Percentiles rank a stretch among this genome's conserved stretches.
phyloP scores from a whole-genome alignment of 148 eudicot species.

The Nepenthes gracilis region DNA sequence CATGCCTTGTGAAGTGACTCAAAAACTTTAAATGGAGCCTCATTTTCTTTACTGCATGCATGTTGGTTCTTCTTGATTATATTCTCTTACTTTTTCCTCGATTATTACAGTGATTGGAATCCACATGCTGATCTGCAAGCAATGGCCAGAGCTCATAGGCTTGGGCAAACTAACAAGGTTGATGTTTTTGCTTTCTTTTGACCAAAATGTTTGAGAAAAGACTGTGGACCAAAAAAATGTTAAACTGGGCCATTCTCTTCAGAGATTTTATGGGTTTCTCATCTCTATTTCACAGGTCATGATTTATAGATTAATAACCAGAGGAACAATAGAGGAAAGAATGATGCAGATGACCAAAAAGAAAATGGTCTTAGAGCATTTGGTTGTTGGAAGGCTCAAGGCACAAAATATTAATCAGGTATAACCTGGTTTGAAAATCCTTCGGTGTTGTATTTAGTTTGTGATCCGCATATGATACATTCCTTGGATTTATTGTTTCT shows the following conservation, averaged over 20 bases:
- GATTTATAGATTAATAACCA: conserved; percentile 85
- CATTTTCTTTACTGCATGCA: too few relatives aligned
- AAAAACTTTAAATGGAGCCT: too few relatives aligned
- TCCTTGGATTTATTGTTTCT: neutral
- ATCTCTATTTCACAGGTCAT: conserved; percentile 52
- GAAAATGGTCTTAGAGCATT: conserved; percentile 97
- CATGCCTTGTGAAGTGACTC: too few relatives aligned
- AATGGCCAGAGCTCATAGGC: conserved; percentile 98
- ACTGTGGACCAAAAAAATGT: neutral
- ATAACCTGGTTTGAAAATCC: neutral
- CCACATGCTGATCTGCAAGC: conserved; percentile 99
- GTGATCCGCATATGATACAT: too few relatives aligned
- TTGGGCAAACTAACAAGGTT: conserved; percentile 97
- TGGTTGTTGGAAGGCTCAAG: conserved; percentile 96
- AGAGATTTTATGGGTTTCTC: neutral
- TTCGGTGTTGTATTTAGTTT: too few relatives aligned
- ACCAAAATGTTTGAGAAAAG: neutral
- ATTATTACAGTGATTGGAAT: conserved; percentile 78
- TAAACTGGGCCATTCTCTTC: neutral
- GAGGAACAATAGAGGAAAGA: conserved; percentile 97
- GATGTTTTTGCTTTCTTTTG: conserved; percentile 1
- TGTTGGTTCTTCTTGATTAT: too few relatives aligned
- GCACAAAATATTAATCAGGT: conserved; percentile 94
- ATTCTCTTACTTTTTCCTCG: neutral
- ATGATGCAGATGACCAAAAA: conserved; percentile 99